Conservation (phyloP, 345 rosid species). For the Populus euphratica region DNA sequence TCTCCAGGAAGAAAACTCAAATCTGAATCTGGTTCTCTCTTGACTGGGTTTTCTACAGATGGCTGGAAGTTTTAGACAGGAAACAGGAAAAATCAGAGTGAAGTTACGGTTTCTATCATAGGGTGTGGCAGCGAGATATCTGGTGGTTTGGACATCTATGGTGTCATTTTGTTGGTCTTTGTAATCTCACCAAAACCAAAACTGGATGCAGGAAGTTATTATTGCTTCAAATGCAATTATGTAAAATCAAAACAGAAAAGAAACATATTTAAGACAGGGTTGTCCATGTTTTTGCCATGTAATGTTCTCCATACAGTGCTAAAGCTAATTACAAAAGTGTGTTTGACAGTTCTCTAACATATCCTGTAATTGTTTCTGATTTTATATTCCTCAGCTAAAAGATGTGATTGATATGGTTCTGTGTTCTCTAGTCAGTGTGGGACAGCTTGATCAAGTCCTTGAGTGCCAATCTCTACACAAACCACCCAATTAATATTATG, state of each 20-base stretch:
- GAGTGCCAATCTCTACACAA: too few relatives aligned
- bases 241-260: constrained; percentile 6
- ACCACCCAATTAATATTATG: too few relatives aligned
- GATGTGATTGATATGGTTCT: not conserved
- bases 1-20: constrained; percentile 32
- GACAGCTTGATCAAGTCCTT: not conserved
- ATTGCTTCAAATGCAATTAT: constrained; percentile 24
- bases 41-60: not conserved
- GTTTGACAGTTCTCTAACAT: not conserved
- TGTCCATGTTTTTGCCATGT: constrained; percentile 28
- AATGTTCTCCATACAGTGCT: constrained; percentile 17
- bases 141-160: constrained; percentile 23
- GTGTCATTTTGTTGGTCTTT: constrained; percentile 21
- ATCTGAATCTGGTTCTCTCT: constrained; percentile 19
- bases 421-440: not conserved
- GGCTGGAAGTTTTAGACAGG: constrained; percentile 13
- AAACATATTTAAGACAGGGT: not conserved
- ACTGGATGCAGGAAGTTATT: constrained; percentile 15
- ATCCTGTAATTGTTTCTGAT: not conserved
- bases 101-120: constrained; percentile 17
- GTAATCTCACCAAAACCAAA: constrained; percentile 19
- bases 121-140: constrained; percentile 7
- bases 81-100: constrained; percentile 10
- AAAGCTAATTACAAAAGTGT: constrained; percentile 2
- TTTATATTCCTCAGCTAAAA: not conserved